These are phyloP conservation scores for Myriosclerotinia scirpicola DNA, from an alignment of 2,329 filamentous ascomycete species.

Conservation along the genomic window DNA sequence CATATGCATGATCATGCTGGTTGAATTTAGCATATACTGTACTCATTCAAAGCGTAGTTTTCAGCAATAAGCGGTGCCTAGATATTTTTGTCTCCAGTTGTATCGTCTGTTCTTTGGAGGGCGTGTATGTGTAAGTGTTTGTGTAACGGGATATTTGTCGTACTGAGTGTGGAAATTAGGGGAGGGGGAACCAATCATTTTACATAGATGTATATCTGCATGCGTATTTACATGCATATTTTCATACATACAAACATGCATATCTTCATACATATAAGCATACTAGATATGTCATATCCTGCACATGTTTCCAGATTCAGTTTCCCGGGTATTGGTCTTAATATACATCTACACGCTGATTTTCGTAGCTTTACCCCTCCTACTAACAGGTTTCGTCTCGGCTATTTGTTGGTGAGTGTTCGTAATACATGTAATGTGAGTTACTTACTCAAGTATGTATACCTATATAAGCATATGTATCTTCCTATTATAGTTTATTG, in stretches of 20 bases:
- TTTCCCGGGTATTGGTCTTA: not conserved
- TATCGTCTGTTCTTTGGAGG: not conserved
- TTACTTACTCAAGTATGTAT: not conserved
- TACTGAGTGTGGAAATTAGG: not conserved
- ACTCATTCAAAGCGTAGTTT: not conserved
- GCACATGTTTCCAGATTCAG: not conserved
- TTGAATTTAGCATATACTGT: not conserved
- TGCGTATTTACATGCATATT: not conserved
- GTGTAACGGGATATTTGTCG: constrained; percentile 2
- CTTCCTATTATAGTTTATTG: not conserved
- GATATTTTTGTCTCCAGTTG: not conserved
- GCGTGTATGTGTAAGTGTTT: not conserved
- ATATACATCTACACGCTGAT: not conserved
- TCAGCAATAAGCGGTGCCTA: not conserved
- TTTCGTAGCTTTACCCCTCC: not conserved
- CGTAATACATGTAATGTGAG: not conserved
- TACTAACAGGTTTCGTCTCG: not conserved
- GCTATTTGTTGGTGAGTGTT: not conserved
- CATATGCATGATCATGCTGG: constrained; percentile 14
- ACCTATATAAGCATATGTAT: not conserved
- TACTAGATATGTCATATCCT: not conserved
- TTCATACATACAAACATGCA: not conserved
- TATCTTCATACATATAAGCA: not conserved
- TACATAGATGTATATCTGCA: not conserved
- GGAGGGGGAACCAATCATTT: not conserved